Evolutionary conservation across 805 yeast species (phyloP), one percentile per base, ranked within the genome.

Genomic region (Lachancea sp.): DNA sequence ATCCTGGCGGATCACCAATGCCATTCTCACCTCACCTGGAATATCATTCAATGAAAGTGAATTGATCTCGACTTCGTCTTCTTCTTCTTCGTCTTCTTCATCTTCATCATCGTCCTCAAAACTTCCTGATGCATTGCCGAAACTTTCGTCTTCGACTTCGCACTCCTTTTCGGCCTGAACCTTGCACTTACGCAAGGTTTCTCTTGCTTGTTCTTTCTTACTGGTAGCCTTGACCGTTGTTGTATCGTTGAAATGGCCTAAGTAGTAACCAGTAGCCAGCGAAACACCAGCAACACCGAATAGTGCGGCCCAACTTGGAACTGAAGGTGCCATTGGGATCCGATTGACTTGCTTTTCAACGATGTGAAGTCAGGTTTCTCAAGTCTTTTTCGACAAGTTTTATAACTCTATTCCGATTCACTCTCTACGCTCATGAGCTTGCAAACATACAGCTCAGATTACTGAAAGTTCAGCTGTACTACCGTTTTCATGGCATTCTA

Each of bases 11-110:
- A 93, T 88, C 2, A 89, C 79, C 20, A 93, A 69, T 0, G 93
- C 89, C 96, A 91, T 84, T 56, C 85, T 70, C 11, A 83, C 86
- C 60, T 85, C 93, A 0, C 93, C 95, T 0, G 85, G 85, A 2
- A 84, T 66, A 15, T 75, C 79, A 54, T 83, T 83, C 51, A 85
- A 65, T 1, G 76, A 65, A 0, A 69, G 64, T 0, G 88, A 81
- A 51, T 84, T 77, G 39, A 83, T 71, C 43, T 79, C 84, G 26
- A 74, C 60, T 22, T 74, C 81, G 41, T 72, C 77, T 18, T 78
- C 82, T 11, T 71, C 74, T 3, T 71, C 76, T 16, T 69, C 76
- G 20, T 71, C 74, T 3, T 71, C 76, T 16, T 69, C 76, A 19
- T 71, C 74, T 3, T 71, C 76, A 17, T 69, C 76, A 25, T 67